Evolutionary conservation across 169 alveolate species (phyloP), one percentile per base, ranked within the genome.

Genomic region (Plasmodium gonderi): DNA sequence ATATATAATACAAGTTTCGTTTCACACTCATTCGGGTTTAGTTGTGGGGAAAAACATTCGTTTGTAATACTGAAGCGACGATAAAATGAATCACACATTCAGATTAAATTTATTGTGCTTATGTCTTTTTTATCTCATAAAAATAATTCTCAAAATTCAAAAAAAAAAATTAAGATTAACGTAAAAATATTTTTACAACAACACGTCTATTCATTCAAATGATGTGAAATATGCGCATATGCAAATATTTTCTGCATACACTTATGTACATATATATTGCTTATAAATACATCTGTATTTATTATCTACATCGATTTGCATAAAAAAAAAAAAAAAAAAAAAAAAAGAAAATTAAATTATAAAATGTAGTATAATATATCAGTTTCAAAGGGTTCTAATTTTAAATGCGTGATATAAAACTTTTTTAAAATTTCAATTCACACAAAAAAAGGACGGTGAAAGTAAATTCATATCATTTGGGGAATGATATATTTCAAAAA

Each of bases 111-210:
- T 74, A 40, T 9, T 38, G 33, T 74, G 36, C 9, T 9, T 74
- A 47, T 29, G 36, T 54, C 67, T 40, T 77, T 54, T 54, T 1
- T 54, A 6, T 77, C 69, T 40, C 74, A 77, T 54, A 60, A 77
- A 65, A 44, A 77, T 45, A 33, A 3, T 77, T 45, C 40, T 77
- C 45, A 23, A 23, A 17, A 31, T 77, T 77, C 26, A 42, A 45
- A 77, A 77, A 38, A 74, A 74, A 76, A 76, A 77, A 77, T 45
- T 77, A 14, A 20, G 5, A 54, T 45, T 20, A n/a, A 45, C 20
- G 45, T 45, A 77, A 44, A 54, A 77, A 77, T 33, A 77, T 23
- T 26, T 42, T 42, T 54, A 77, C 72, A 77, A 77, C 74, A 12
- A 47, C 33, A 23, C 67, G 69, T 54, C 69, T 54, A 12, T 54